Evolutionary conservation across 148 eudicot genomes (phyloP).

Genomic region (Fagopyrum esculentum): DNA sequence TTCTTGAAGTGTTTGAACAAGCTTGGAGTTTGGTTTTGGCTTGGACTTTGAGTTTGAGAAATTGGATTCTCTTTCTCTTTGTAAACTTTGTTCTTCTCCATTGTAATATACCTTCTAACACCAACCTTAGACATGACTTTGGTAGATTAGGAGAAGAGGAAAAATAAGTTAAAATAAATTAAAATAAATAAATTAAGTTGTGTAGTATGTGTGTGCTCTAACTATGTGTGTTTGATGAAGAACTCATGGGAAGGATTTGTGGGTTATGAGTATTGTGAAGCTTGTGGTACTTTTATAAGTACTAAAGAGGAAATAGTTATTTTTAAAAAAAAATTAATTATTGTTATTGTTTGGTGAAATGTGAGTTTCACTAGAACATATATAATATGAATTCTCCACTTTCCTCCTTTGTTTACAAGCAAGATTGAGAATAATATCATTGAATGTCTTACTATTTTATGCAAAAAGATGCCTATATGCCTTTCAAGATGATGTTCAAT

Average conservation of each 20-base stretch:
- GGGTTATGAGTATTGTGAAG: not conserved
- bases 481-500: conserved; percentile 6
- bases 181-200: conserved; percentile 1
- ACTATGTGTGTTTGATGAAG: not conserved
- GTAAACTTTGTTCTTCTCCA: conserved; percentile 47
- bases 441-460: conserved; percentile 5
- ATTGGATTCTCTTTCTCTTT: conserved; percentile 44
- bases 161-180: not conserved
- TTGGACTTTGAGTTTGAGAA: not conserved
- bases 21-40: conserved; percentile 22
- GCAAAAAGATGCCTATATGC: conserved; percentile 10
- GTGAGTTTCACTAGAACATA: conserved; percentile 9
- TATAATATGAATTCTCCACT: not conserved
- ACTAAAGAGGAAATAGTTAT: not conserved
- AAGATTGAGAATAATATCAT: not conserved
- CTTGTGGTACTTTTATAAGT: conserved; percentile 4
- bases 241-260: not conserved
- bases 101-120: conserved; percentile 30
- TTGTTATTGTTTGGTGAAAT: conserved; percentile 10
- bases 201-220: not conserved
- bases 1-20: conserved; percentile 67
- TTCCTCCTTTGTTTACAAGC: conserved; percentile 11
- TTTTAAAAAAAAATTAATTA: not conserved
- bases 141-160: not conserved
- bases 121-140: conserved; percentile 51